Evolutionary conservation across 495 filamentous ascomycete genomes (phyloP).

Genomic region (Glarea lozoyensis): DNA sequence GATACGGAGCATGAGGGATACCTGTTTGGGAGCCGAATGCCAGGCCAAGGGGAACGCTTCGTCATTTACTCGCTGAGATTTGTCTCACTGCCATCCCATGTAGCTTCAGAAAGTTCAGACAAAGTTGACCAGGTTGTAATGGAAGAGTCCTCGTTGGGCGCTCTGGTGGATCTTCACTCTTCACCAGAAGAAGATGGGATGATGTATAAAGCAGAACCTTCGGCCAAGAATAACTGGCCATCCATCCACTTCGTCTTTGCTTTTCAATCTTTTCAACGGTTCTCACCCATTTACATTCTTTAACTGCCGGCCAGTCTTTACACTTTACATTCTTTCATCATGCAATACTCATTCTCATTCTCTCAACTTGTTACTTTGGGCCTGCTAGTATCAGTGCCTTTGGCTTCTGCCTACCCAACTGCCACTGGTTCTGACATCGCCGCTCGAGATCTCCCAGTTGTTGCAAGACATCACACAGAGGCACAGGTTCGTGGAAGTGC

Average conservation of each 20-base stretch:
- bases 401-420: slow-evolving; percentile 19
- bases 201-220: slow-evolving; percentile 8
- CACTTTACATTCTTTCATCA: slow-evolving; percentile 20
- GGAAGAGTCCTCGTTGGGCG: no score
- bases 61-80: no score
- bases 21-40: no score
- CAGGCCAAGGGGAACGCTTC: no score
- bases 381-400: slow-evolving; percentile 23
- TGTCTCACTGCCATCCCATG: no score
- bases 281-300: slow-evolving; percentile 12
- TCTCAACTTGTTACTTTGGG: slow-evolving; percentile 24
- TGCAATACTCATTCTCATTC: slow-evolving; percentile 28
- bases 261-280: slow-evolving; percentile 12
- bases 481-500: no score
- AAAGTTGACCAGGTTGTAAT: no score
- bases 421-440: background rate
- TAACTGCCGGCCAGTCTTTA: slow-evolving; percentile 22
- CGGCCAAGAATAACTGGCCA: background rate
- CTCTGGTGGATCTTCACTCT: no score
- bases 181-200: no score
- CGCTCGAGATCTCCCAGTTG: slow-evolving; percentile 4
- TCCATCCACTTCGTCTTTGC: slow-evolving; percentile 12
- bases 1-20: no score
- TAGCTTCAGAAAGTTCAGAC: no score
- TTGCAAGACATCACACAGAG: slow-evolving; percentile 14